Percentiles rank a stretch among this genome's conserved stretches.
Evolutionary conservation across 2,329 filamentous ascomycete genomes (phyloP).

Genomic region (Atkinsonella hypoxylon): DNA sequence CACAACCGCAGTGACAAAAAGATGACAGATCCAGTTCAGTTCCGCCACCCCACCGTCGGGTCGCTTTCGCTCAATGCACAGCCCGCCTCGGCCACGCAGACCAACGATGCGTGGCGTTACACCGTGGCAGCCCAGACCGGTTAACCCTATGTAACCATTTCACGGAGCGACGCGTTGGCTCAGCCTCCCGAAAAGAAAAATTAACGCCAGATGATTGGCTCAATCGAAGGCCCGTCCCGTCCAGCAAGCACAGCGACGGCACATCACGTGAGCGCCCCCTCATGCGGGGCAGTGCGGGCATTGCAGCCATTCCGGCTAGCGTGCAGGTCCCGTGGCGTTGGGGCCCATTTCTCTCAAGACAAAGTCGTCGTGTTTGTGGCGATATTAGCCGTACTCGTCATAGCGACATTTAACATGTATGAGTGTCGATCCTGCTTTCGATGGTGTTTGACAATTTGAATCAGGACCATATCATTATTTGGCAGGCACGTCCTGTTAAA

Average conservation of each 20-base stretch:
- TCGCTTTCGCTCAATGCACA: no score
- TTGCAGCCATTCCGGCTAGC: conserved; percentile 19
- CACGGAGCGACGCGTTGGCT: neutral
- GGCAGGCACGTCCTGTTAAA: neutral
- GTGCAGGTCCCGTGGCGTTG: conserved; percentile 20
- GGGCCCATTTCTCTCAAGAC: conserved; percentile 15
- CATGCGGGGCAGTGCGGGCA: conserved; percentile 23
- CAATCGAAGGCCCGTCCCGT: conserved; percentile 24
- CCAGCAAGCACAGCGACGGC: conserved; percentile 21
- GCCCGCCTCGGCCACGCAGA: neutral
- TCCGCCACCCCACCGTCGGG: neutral
- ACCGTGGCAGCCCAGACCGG: neutral
- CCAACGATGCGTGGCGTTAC: neutral
- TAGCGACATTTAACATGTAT: neutral
- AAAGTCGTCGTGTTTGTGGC: neutral
- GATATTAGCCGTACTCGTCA: neutral
- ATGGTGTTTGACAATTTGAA: neutral
- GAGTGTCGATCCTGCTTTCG: neutral
- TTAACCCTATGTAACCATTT: neutral
- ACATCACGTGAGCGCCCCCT: conserved; percentile 22
- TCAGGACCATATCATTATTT: neutral
- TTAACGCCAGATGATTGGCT: conserved; percentile 12
- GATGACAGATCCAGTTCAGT: no score
- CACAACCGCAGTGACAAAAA: neutral
- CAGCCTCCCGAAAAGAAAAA: neutral